phyloP scores from a whole-genome alignment of 2,329 filamentous ascomycete genomes.

The Claviceps citrina region DNA sequence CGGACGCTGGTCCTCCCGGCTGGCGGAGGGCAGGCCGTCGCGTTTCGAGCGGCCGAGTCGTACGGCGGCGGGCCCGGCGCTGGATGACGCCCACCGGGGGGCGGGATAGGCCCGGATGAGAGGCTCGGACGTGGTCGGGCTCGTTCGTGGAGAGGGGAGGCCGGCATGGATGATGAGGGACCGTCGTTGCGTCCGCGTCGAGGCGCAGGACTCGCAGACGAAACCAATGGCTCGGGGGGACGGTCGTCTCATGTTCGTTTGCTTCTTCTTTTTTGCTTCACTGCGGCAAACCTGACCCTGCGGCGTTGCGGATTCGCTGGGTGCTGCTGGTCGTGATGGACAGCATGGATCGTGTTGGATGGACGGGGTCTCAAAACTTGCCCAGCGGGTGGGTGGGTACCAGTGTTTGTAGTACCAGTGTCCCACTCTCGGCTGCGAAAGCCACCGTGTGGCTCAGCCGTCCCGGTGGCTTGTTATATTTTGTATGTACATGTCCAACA shows the following conservation, averaged over 20 bases:
- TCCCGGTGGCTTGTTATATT: too few species aligned
- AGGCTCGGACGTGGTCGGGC: slow-evolving; percentile 5
- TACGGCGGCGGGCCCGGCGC: slow-evolving; percentile 9
- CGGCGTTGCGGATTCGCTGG: not conserved
- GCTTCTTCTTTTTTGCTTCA: too few species aligned
- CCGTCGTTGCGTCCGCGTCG: slow-evolving; percentile 14
- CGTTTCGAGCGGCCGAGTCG: too few species aligned
- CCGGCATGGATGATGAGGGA: slow-evolving; percentile 14
- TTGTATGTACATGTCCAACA: not conserved
- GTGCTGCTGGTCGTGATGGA: not conserved
- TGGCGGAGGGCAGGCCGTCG: slow-evolving; percentile 5
- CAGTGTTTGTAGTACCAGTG: too few species aligned
- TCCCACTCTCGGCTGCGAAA: too few species aligned
- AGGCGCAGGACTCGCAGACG: slow-evolving; percentile 30
- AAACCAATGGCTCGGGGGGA: slow-evolving; percentile 18
- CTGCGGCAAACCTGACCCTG: not conserved
- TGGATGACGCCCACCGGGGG: slow-evolving; percentile 15
- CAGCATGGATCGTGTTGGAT: too few species aligned
- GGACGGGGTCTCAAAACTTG: too few species aligned
- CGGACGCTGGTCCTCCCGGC: slow-evolving; percentile 23
- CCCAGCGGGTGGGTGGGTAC: too few species aligned
- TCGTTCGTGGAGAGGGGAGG: slow-evolving; percentile 8
- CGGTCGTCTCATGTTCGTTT: slow-evolving; percentile 9
- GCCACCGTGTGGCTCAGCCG: too few species aligned
- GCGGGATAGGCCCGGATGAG: slow-evolving; percentile 4